These are phyloP conservation scores for Ichthyophthirius multifiliis DNA, from an alignment of 169 alveolate species.

Conservation along the genomic window DNA sequence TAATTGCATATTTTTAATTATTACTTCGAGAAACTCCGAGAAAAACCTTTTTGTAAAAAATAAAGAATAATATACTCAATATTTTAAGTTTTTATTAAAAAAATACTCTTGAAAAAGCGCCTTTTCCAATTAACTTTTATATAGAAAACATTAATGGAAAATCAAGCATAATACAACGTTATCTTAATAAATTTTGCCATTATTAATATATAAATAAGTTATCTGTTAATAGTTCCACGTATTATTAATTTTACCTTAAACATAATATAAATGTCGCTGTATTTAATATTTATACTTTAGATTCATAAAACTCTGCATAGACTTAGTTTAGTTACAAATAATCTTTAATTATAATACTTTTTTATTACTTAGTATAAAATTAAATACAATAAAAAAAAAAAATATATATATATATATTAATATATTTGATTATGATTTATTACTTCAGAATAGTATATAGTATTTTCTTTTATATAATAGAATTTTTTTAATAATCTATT, in stretches of 20 bases:
- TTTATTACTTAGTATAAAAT: background rate
- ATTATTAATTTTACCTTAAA: background rate
- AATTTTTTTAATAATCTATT: background rate
- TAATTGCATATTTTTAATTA: too few relatives aligned
- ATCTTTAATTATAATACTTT: background rate
- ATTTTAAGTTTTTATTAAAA: too few relatives aligned
- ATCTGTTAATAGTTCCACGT: background rate
- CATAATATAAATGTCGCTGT: background rate
- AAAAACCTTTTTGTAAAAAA: too few relatives aligned
- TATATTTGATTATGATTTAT: background rate
- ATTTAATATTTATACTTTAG: background rate
- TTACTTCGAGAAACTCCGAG: too few relatives aligned
- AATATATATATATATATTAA: background rate
- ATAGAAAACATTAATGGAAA: background rate
- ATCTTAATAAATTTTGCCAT: background rate
- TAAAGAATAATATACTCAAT: too few relatives aligned
- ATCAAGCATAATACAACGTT: background rate
- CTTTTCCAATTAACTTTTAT: background rate
- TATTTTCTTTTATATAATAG: background rate
- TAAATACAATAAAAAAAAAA: background rate
- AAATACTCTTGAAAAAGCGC: background rate
- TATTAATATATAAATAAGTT: background rate
- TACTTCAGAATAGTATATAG: background rate
- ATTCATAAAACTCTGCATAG: slow-evolving; percentile 5
- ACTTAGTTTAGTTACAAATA: background rate